Evolutionary conservation across 208 protist genomes (phyloP).

Genomic region (Trypanosoma platydactyli): DNA sequence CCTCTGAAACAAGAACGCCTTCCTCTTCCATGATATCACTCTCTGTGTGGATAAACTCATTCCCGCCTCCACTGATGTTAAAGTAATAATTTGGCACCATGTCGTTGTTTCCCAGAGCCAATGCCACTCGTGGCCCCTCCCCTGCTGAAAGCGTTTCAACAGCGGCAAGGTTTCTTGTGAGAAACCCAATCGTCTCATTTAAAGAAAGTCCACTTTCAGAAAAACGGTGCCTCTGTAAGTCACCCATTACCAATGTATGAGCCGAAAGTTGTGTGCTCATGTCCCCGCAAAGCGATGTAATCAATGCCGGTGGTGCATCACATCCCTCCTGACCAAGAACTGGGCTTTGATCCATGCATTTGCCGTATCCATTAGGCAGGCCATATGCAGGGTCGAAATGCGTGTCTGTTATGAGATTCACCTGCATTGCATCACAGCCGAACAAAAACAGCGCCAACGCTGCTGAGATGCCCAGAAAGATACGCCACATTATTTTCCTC

Average conservation of each 20-base stretch:
- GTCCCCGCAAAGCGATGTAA: conserved; percentile 43
- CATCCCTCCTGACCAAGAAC: conserved; percentile 42
- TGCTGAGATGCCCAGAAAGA: not conserved
- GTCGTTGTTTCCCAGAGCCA: conserved; percentile 78
- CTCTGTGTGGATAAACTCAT: conserved; percentile 29
- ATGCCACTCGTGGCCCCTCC: conserved; percentile 29
- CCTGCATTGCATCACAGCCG: conserved; percentile 15
- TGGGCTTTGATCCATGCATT: conserved; percentile 28
- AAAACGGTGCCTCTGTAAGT: conserved; percentile 75
- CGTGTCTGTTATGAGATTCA: conserved; percentile 73
- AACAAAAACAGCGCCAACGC: conserved; percentile 1
- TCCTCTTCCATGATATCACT: conserved; percentile 29
- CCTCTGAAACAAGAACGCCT: conserved; percentile 34
- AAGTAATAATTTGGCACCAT: conserved; percentile 73
- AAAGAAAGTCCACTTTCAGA: conserved; percentile 19
- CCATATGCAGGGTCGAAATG: conserved; percentile 83
- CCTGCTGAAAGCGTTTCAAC: conserved; percentile 26
- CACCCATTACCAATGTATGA: conserved; percentile 53
- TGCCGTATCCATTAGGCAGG: conserved; percentile 30
- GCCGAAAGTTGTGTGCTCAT: conserved; percentile 32
- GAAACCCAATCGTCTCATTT: conserved; percentile 27
- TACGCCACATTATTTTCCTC: not conserved
- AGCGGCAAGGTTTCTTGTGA: conserved; percentile 16
- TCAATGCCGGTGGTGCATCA: conserved; percentile 57
- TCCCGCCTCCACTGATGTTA: conserved; percentile 23